Conservation (phyloP, 805 yeast genomes). For the Saccharomyces kudriavzevii region DNA sequence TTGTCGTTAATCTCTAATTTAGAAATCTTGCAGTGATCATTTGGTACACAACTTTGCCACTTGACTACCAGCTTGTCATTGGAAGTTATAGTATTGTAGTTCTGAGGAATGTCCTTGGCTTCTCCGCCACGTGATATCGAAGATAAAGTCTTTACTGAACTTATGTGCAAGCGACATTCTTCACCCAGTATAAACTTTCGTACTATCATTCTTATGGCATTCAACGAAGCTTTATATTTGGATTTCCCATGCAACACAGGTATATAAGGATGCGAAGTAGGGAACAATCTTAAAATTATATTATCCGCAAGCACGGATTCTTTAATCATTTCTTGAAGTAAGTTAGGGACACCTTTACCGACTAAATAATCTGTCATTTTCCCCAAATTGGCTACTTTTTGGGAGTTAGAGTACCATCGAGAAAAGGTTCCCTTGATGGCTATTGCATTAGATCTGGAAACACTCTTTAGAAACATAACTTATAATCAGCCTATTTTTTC, state of each 20-base stretch:
- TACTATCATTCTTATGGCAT: constrained; percentile 46
- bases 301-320: constrained; percentile 37
- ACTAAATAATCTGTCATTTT: constrained; percentile 42
- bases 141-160: constrained; percentile 24
- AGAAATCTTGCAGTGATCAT: constrained; percentile 4
- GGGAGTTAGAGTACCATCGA: constrained; percentile 2
- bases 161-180: constrained; percentile 44
- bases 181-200: constrained; percentile 51
- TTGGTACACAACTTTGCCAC: constrained; percentile 22
- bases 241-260: constrained; percentile 51
- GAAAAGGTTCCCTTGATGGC: background rate
- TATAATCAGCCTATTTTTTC: background rate
- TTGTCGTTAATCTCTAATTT: background rate
- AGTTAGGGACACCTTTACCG: constrained; percentile 39
- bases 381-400: constrained; percentile 39
- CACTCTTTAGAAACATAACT: background rate
- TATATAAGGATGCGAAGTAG: constrained; percentile 43
- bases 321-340: constrained; percentile 41
- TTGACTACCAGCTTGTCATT: constrained; percentile 22
- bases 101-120: background rate
- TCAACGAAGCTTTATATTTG: constrained; percentile 48
- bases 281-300: constrained; percentile 48
- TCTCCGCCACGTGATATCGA: background rate
- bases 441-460: background rate
- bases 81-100: constrained; percentile 5